Evolutionary conservation across 139 green algal genomes (phyloP).

Genomic region (Chlorella sp.): DNA sequence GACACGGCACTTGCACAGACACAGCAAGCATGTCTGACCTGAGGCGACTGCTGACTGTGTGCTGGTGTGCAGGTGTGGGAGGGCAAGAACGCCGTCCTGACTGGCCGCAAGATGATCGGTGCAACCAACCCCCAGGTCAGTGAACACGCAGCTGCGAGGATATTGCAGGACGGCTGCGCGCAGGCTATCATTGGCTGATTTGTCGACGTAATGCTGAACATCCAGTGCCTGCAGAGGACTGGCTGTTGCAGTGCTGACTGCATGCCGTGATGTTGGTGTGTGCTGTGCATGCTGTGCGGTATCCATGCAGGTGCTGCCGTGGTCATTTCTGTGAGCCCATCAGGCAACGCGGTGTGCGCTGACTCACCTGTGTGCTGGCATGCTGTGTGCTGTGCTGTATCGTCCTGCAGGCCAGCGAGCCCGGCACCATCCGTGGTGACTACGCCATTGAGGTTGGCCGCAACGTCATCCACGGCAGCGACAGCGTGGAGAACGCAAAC

Average conservation of each 20-base stretch:
- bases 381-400: too few species aligned
- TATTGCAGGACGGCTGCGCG: not conserved
- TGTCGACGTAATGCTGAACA: too few species aligned
- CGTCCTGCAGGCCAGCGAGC: not conserved
- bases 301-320: not conserved
- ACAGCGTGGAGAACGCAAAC: slow-evolving; percentile 88
- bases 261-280: not conserved
- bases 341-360: too few species aligned
- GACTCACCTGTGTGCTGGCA: too few species aligned
- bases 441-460: slow-evolving; percentile 78
- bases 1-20: not conserved
- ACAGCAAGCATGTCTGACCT: not conserved
- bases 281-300: not conserved
- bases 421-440: slow-evolving; percentile 86
- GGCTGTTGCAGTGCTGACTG: not conserved
- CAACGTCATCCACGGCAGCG: slow-evolving; percentile 92
- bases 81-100: slow-evolving; percentile 65
- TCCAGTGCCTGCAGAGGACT: too few species aligned
- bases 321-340: not conserved
- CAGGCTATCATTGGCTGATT: not conserved
- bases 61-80: slow-evolving; percentile 46
- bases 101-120: slow-evolving; percentile 82
- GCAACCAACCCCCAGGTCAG: slow-evolving; percentile 65
- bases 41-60: not conserved
- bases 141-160: slow-evolving; percentile 25